Evolutionary conservation across 2,329 filamentous ascomycete species (phyloP), one percentile per base, ranked within the genome.

Genomic region (Sclerotinia subarctica): DNA sequence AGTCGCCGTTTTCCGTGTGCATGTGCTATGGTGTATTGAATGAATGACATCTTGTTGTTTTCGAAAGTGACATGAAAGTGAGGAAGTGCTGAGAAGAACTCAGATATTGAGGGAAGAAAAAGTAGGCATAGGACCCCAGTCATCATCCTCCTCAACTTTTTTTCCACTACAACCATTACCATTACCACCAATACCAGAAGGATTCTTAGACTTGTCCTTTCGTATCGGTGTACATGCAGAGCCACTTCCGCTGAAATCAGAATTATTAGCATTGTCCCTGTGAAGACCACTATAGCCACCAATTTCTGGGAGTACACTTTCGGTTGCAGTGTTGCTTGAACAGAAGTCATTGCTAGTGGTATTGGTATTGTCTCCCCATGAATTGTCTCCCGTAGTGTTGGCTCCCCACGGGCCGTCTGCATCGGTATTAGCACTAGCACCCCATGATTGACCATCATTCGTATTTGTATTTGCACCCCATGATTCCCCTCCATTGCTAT

Each of bases 91-190:
- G 29, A 21, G 15, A 24, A 63, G 17, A 24, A 49, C n/a, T 51
- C 24, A 63, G 10, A 51, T 35, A 8, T 51, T 38, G 4, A 63
- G 59, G 38, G 59, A 51, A 26, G 59, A 63, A 29, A 62, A 63
- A 4, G 59, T 51, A 42, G 59, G 46, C 3, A 63, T 51, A 5
- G 59, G 59, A 51, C 59, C 59, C 59, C 59, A 63, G 10, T 49
- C 46, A 42, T 63, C 57, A 2, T 51, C 59, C 19, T 62, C 46
- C 15, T 63, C 32, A 35, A n/a, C 11, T 10, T 35, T 8, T 15
- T 49, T 32, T 6, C 17, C 13, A 35, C 7, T 13, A 17, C 24
- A 21, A 21, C 7, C 46, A 51, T 62, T 15, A 21, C 7, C 46
- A 51, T 62, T 15, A 10, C 29, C 32, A 13, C 32, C 46, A 1